Conservation (phyloP, 169 alveolate species). For the Plasmodium inui region DNA sequence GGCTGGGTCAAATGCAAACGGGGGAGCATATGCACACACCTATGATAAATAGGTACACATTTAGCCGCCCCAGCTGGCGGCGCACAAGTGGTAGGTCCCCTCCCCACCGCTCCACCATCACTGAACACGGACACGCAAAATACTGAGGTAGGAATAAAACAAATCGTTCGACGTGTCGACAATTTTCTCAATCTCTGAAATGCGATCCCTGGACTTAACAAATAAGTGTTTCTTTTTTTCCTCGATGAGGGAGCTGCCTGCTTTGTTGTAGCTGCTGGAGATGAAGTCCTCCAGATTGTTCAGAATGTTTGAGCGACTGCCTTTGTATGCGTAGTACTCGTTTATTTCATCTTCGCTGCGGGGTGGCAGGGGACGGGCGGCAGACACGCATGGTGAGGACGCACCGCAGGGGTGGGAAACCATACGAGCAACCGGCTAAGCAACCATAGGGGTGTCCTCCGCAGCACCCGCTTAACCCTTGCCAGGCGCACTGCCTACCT, state of each 20-base stretch:
- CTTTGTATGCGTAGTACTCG: constrained; percentile 58
- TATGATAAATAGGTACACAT: neutral
- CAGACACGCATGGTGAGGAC: neutral
- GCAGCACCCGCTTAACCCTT: neutral
- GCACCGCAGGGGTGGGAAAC: neutral
- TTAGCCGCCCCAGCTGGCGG: neutral
- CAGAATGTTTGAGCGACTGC: constrained; percentile 32
- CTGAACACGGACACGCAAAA: constrained; percentile 12
- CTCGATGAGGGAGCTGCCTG: constrained; percentile 33
- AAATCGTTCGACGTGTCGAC: constrained; percentile 39
- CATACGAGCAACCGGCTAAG: neutral
- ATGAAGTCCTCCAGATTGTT: constrained; percentile 59
- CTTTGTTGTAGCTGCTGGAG: constrained; percentile 51
- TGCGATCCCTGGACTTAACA: constrained; percentile 50
- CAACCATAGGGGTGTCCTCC: too few relatives aligned
- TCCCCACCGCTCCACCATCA: neutral
- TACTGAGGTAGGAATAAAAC: constrained; percentile 38
- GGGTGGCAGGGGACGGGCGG: neutral
- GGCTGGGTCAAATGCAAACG: neutral
- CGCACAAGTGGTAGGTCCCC: neutral
- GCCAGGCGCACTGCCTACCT: neutral
- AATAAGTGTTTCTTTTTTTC: constrained; percentile 67
- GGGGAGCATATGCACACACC: neutral
- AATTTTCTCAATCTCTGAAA: constrained; percentile 48
- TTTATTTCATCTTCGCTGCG: constrained; percentile 67